phyloP scores from a whole-genome alignment of 768 basidiomycete genomes.

The Harrya chromipes region DNA sequence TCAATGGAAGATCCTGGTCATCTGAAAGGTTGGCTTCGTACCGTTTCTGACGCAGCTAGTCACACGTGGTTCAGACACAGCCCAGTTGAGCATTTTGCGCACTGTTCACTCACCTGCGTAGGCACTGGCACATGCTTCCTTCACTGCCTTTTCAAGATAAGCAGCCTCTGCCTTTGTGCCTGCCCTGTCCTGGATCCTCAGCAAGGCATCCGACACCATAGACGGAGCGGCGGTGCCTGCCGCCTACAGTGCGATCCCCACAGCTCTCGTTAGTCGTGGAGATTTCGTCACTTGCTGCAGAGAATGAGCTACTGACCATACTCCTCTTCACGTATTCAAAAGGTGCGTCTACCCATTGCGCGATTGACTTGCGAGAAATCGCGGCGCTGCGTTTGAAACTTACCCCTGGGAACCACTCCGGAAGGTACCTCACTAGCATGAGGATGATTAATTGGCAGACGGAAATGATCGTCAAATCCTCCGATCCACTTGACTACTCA shows the following conservation, averaged over 20 bases:
- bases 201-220: conserved; percentile 24
- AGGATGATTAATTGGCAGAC: too few relatives aligned
- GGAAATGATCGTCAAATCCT: not conserved
- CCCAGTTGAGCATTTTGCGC: not conserved
- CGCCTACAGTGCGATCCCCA: conserved; percentile 3
- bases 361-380: conserved; percentile 4
- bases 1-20: conserved; percentile 1
- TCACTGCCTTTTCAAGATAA: conserved; percentile 20
- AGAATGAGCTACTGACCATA: conserved; percentile 14
- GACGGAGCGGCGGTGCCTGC: conserved; percentile 20
- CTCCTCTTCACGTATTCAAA: conserved; percentile 23
- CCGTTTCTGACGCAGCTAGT: conserved; percentile 23
- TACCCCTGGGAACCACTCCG: conserved; percentile 22
- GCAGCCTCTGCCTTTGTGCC: conserved; percentile 4
- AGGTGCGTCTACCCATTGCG: conserved; percentile 17
- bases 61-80: conserved; percentile 6
- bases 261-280: not conserved
- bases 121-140: conserved; percentile 21
- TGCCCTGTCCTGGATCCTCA: conserved; percentile 8
- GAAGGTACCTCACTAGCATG: conserved; percentile 15
- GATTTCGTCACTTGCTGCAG: not conserved
- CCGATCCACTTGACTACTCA: conserved; percentile 4
- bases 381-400: conserved; percentile 17
- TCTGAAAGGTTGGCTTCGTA: conserved; percentile 8
- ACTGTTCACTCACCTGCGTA: conserved; percentile 12